Evolutionary conservation across 148 eudicot species (phyloP).

Genomic region (Diospyros kaki): DNA sequence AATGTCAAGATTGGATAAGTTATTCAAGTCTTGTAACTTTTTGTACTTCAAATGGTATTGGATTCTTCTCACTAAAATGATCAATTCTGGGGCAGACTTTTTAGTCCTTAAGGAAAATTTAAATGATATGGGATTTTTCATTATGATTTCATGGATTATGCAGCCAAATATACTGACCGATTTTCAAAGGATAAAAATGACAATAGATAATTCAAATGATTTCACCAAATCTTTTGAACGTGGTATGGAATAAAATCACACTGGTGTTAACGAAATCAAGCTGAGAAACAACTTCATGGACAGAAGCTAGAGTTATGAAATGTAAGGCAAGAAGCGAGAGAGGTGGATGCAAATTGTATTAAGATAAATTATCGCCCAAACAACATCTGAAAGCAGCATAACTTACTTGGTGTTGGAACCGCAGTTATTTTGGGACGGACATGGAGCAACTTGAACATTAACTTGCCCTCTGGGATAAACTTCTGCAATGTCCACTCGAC

Average conservation of each 20-base stretch:
- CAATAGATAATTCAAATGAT: background rate
- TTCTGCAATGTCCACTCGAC: slow-evolving; percentile 75
- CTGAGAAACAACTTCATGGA: background rate
- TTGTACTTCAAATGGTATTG: background rate
- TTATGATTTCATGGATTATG: background rate
- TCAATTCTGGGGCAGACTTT: background rate
- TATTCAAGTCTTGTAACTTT: background rate
- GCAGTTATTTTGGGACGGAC: slow-evolving; percentile 59
- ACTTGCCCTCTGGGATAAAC: slow-evolving; percentile 50
- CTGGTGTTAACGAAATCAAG: background rate
- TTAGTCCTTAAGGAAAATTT: background rate
- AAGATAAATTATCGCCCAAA: background rate
- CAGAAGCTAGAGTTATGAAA: background rate
- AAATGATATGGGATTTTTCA: background rate
- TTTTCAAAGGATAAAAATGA: background rate
- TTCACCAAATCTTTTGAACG: background rate
- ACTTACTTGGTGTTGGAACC: slow-evolving; percentile 92
- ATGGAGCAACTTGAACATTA: slow-evolving; percentile 64
- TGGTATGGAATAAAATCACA: background rate
- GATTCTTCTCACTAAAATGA: background rate
- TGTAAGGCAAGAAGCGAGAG: background rate
- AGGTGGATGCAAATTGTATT: background rate
- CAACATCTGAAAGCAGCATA: background rate
- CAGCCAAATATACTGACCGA: too few species aligned
- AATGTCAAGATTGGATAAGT: background rate